A percentile compares a stretch with the other conserved stretches of the same genome.
Conservation (phyloP, 805 yeast species). For the Ogataea angusta region DNA sequence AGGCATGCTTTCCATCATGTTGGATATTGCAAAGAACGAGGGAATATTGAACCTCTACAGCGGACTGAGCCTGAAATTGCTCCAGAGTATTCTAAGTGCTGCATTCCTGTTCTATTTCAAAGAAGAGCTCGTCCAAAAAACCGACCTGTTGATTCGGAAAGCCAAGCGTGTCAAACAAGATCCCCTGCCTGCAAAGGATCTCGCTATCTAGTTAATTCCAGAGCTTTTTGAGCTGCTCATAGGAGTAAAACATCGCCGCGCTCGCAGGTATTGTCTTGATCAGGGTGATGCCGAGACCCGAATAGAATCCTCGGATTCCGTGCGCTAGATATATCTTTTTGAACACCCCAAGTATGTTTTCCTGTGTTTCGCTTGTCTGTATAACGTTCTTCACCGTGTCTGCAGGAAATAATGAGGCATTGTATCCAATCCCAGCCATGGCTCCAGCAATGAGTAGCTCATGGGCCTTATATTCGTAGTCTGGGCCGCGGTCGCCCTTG, state of each 20-base stretch:
- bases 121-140: slow-evolving; percentile 70
- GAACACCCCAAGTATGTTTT: slow-evolving; percentile 37
- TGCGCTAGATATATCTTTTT: slow-evolving; percentile 41
- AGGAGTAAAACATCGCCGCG: slow-evolving; percentile 78
- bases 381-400: slow-evolving; percentile 87
- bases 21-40: slow-evolving; percentile 60
- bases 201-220: slow-evolving; percentile 4
- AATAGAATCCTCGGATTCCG: slow-evolving; percentile 72
- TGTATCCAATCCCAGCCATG: slow-evolving; percentile 78
- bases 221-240: slow-evolving; percentile 54
- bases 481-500: slow-evolving; percentile 27
- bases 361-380: slow-evolving; percentile 49
- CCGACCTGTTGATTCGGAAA: slow-evolving; percentile 48
- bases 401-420: slow-evolving; percentile 78
- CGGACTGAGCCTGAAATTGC: slow-evolving; percentile 75
- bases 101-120: slow-evolving; percentile 89
- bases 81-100: slow-evolving; percentile 83
- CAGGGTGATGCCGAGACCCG: slow-evolving; percentile 82
- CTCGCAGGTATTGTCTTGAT: slow-evolving; percentile 85
- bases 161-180: slow-evolving; percentile 13
- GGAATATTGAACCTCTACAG: slow-evolving; percentile 77
- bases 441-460: slow-evolving; percentile 79
- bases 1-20: slow-evolving; percentile 48
- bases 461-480: slow-evolving; percentile 35
- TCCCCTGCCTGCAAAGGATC: slow-evolving; percentile 16